Percentiles rank a stretch among this genome's conserved stretches.
These are phyloP conservation scores for Meyerozyma guilliermondii DNA, from an alignment of 1,139 yeast genomes.

Conservation along the genomic window DNA sequence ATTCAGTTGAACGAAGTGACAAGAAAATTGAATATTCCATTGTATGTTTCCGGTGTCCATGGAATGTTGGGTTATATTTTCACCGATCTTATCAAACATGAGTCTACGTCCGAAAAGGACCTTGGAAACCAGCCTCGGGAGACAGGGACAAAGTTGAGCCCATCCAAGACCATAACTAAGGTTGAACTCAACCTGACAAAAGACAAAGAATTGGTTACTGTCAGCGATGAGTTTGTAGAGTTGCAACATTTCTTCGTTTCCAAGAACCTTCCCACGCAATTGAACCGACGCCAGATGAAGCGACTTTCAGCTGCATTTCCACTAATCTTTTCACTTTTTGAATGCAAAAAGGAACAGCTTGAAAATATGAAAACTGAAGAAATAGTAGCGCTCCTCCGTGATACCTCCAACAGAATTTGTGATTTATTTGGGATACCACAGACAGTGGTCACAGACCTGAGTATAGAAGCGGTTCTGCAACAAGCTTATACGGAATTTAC, in stretches of 20 bases:
- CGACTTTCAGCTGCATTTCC: slow-evolving; percentile 62
- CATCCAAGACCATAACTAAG: slow-evolving; percentile 46
- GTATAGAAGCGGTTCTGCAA: slow-evolving; percentile 33
- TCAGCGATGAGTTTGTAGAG: slow-evolving; percentile 49
- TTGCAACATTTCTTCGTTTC: slow-evolving; percentile 28
- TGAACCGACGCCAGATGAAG: slow-evolving; percentile 52
- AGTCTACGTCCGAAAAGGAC: slow-evolving; percentile 35
- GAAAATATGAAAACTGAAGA: slow-evolving; percentile 26
- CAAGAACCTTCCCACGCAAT: slow-evolving; percentile 36
- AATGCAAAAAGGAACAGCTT: slow-evolving; percentile 23
- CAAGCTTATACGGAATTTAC: slow-evolving; percentile 69
- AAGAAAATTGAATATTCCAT: slow-evolving; percentile 53
- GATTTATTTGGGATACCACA: slow-evolving; percentile 30
- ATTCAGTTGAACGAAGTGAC: slow-evolving; percentile 46
- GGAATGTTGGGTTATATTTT: slow-evolving; percentile 84
- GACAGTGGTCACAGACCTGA: slow-evolving; percentile 31
- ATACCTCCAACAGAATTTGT: slow-evolving; percentile 19
- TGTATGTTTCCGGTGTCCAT: slow-evolving; percentile 65
- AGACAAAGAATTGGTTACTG: slow-evolving; percentile 48
- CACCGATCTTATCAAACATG: slow-evolving; percentile 69
- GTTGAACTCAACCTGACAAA: slow-evolving; percentile 30
- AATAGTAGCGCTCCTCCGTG: slow-evolving; percentile 16
- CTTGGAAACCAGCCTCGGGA: slow-evolving; percentile 49
- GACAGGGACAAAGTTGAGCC: slow-evolving; percentile 42
- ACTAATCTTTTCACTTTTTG: slow-evolving; percentile 52